Conservation (phyloP, 1,284 basidiomycete species). For the Cutaneotrichosporon cutaneum region DNA sequence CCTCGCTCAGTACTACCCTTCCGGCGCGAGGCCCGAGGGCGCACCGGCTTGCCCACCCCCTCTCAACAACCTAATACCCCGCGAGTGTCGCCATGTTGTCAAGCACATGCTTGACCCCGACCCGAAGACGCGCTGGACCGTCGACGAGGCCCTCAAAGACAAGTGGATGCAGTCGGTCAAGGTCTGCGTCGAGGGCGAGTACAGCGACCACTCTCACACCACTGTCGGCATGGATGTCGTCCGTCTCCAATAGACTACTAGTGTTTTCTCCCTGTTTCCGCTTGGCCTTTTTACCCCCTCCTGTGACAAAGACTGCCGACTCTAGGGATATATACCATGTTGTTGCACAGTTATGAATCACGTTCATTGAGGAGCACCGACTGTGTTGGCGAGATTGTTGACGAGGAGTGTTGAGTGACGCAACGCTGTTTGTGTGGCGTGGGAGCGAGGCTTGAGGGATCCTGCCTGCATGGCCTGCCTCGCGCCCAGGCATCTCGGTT, state of each 20-base stretch:
- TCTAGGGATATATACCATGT: constrained; percentile 17
- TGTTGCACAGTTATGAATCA: constrained; percentile 19
- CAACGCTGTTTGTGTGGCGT: too few relatives aligned
- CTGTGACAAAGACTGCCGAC: constrained; percentile 4
- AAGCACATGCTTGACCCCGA: constrained; percentile 96
- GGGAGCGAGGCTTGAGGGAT: too few relatives aligned
- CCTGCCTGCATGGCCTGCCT: too few relatives aligned
- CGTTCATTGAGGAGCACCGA: background rate
- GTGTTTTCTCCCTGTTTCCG: background rate
- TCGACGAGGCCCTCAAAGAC: constrained; percentile 82
- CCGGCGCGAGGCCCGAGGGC: constrained; percentile 24
- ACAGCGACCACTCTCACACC: constrained; percentile 44
- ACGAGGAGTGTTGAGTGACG: too few relatives aligned
- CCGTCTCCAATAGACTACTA: constrained; percentile 9
- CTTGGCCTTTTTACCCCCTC: background rate
- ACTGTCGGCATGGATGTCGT: constrained; percentile 45
- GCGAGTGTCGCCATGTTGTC: constrained; percentile 78
- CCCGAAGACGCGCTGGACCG: constrained; percentile 71
- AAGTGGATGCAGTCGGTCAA: constrained; percentile 78
- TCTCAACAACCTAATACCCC: constrained; percentile 81
- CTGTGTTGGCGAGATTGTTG: too few relatives aligned
- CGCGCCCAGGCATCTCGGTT: too few relatives aligned
- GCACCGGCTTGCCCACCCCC: constrained; percentile 41
- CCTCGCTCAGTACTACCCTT: constrained; percentile 61
- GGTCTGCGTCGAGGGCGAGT: constrained; percentile 49